These are phyloP conservation scores for Elasticomyces elasticus DNA, from an alignment of 495 filamentous ascomycete species.

Conservation along the genomic window DNA sequence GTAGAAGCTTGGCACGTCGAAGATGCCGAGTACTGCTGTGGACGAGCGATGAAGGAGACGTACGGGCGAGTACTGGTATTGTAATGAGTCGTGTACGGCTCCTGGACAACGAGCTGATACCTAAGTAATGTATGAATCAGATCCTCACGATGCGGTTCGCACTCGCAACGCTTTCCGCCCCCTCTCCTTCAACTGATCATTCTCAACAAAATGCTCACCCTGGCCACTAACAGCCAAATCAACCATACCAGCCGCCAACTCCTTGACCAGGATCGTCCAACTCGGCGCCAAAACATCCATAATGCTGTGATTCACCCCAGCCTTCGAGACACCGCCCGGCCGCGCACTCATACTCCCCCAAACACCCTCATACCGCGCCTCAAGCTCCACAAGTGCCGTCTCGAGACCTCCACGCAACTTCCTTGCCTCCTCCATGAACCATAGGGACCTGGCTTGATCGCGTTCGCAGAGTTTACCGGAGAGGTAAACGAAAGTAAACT, in stretches of 20 bases:
- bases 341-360: conserved; percentile 4
- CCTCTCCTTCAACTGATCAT: conserved; percentile 1
- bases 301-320: background rate
- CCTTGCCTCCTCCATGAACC: conserved; percentile 36
- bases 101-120: no score
- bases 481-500: conserved; percentile 44
- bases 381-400: background rate
- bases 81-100: no score
- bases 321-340: conserved; percentile 3
- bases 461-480: conserved; percentile 40
- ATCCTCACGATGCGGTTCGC: no score
- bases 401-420: conserved; percentile 32
- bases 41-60: no score
- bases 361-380: conserved; percentile 6
- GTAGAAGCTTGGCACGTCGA: no score
- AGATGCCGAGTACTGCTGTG: no score
- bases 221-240: conserved; percentile 20
- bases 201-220: conserved; percentile 8
- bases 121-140: no score
- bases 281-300: conserved; percentile 2
- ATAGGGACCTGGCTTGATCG: conserved; percentile 37
- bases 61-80: no score
- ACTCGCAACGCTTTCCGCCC: conserved; percentile 1
- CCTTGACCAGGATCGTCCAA: conserved; percentile 16
- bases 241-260: conserved; percentile 22